Evolutionary conservation across 2,329 filamentous ascomycete species (phyloP), one percentile per base, ranked within the genome.

Genomic region (Tolypocladium pustulatum): DNA sequence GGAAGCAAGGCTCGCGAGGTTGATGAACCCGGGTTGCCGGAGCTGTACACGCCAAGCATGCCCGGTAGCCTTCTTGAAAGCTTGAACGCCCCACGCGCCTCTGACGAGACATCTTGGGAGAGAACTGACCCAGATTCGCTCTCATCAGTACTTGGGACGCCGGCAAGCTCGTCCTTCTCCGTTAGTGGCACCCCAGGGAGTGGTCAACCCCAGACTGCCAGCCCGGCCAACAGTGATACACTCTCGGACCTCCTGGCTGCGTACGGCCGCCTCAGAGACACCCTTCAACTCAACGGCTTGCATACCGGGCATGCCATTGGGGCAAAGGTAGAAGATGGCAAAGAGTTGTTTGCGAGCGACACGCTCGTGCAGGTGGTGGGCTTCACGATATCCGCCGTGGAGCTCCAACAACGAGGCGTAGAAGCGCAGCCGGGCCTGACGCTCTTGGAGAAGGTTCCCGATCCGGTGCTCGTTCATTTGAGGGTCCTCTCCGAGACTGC

Each of bases 371-470:
- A 80, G 59, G 78, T 85, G 1, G 84, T 97, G 17, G 93, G 90
- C 2, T 91, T 86, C 69, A 93, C 92, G 0, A 91, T 99, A 60
- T 87, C 91, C 10, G 86, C 91, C 0, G 86, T 90, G 4, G 94
- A 99, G 73, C 96, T 97, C 63, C 87, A 92, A 62, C 91, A 97
- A 70, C 88, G 94, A 65, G 94, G 94, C 8, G 79, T 91, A 4
- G 88, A 90, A 65, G 85, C 86, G 27, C 83, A 88, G 63, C 81
- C 83, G 54, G 87, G 89, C 57, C 80, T 85, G 71, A 93, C 88
- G 6, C 75, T 97, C 53, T 73, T 97, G 25, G 88, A 93, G 64
- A 91, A 87, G 66, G 88, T 97, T 56, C 87, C 94, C 0, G 88
- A 93, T 59, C 86, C 96, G 69, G 82, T 84, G 1, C 76, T 99